Evolutionary conservation across 805 yeast genomes (phyloP).

Genomic region (Saccharomycopsis malanga): DNA sequence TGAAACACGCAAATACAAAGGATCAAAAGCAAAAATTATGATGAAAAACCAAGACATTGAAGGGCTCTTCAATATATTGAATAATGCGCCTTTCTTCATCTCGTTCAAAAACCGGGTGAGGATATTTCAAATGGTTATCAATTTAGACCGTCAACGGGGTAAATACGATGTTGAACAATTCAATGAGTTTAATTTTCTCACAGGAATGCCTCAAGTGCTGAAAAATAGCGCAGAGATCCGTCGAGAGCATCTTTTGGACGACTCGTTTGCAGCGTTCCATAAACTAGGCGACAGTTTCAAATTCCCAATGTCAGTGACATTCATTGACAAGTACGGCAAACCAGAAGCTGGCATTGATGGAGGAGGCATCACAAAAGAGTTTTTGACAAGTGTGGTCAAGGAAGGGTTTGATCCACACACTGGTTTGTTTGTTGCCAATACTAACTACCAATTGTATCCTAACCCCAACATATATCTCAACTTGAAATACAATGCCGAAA

Average conservation of each 20-base stretch:
- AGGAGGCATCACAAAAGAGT: slow-evolving; percentile 92
- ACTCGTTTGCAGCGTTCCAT: slow-evolving; percentile 59
- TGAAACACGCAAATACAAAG: slow-evolving; percentile 1
- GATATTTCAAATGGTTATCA: slow-evolving; percentile 59
- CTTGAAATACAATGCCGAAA: slow-evolving; percentile 29
- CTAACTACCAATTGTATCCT: slow-evolving; percentile 65
- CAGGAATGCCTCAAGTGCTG: slow-evolving; percentile 22
- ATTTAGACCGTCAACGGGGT: slow-evolving; percentile 38
- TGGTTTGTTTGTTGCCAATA: slow-evolving; percentile 37
- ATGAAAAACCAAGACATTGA: slow-evolving; percentile 18
- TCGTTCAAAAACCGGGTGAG: slow-evolving; percentile 69
- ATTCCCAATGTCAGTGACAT: slow-evolving; percentile 51
- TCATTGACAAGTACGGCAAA: slow-evolving; percentile 62
- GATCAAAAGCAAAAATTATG: slow-evolving; percentile 4
- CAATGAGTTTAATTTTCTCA: slow-evolving; percentile 12
- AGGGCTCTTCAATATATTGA: slow-evolving; percentile 43
- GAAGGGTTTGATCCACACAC: slow-evolving; percentile 50
- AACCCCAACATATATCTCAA: slow-evolving; percentile 45
- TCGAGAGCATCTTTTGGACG: slow-evolving; percentile 65
- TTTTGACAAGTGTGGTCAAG: slow-evolving; percentile 62
- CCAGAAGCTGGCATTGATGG: slow-evolving; percentile 93
- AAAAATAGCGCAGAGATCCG: slow-evolving; percentile 45
- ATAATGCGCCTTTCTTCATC: slow-evolving; percentile 70
- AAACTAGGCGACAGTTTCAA: slow-evolving; percentile 52
- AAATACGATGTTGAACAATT: slow-evolving; percentile 22